Evolutionary conservation across 768 basidiomycete species (phyloP), one percentile per base, ranked within the genome.

Genomic region (Panaeolus papilionaceus): DNA sequence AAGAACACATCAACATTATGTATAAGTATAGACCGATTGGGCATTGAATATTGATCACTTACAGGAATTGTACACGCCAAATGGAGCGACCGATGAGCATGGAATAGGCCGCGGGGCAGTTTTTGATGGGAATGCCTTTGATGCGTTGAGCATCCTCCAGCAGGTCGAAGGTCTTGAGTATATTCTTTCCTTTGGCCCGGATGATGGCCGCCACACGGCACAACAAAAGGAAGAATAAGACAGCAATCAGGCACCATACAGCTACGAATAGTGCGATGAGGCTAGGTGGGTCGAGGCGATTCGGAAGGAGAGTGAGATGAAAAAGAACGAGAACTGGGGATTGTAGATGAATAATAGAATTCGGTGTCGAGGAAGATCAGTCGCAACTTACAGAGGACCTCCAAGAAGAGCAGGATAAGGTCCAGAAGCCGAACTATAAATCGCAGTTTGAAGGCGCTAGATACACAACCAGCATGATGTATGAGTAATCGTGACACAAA

Each of bases 21-120:
- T 33, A 33, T 40, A 10, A 40, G 39, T 40, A 10, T 8, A 40
- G 9, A 10, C 39, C 39, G 23, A 51, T 1, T 26, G 5, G 23
- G 49, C 9, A 51, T 9, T 11, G 16, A 10, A 51, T 33, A 33
- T 33, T 33, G 33, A 33, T 4, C 9, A 58, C 54, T 10, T 37
- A 58, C 54, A 33, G 12, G 14, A 58, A 58, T 33, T 58, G 54
- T 6, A 58, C 9, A 12, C 54, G 26, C 54, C 54, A 58, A 16
- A 58, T 58, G 3, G 54, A 58, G 26, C 54, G 54, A 3, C 54
- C 54, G 16, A 58, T 58, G 28, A 58, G 54, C 54, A 58, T 12
- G 12, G 54, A 58, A 23, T 58, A 58, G 3, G 54, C 54, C 11
- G 54, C 54, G 3, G 54, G 54, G 14, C 54, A 58, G 14, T 58